Evolutionary conservation across 352 stramenopile species (phyloP).

Genomic region (Phytophthora macrochlamydospora): DNA sequence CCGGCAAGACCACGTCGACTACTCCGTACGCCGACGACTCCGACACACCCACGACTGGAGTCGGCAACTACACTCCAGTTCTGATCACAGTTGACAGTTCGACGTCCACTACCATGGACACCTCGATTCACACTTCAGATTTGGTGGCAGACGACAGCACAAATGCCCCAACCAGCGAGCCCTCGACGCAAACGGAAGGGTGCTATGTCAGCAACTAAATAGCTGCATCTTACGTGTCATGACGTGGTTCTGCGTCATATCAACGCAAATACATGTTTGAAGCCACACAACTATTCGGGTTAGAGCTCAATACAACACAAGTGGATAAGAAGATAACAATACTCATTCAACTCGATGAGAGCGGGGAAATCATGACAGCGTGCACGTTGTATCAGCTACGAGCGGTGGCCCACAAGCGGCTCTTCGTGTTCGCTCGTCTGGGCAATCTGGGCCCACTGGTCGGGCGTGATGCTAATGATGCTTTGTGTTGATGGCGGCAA

Average conservation of each 20-base stretch:
- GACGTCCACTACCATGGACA: background rate
- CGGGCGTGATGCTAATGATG: slow-evolving; percentile 82
- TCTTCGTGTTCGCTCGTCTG: slow-evolving; percentile 44
- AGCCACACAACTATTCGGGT: background rate
- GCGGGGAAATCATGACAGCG: background rate
- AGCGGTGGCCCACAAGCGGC: slow-evolving; percentile 71
- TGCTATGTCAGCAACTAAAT: too few relatives aligned
- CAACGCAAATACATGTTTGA: slow-evolving; percentile 25
- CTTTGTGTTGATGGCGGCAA: slow-evolving; percentile 70
- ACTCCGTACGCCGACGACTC: slow-evolving; percentile 1
- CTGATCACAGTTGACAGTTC: slow-evolving; percentile 1
- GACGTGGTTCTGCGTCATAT: slow-evolving; percentile 19
- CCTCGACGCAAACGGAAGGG: slow-evolving; percentile 2
- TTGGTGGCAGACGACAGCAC: slow-evolving; percentile 1
- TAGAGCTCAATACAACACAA: background rate
- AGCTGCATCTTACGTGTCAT: slow-evolving; percentile 18
- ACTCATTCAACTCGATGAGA: slow-evolving; percentile 1
- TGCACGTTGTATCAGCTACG: slow-evolving; percentile 8
- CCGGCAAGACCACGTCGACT: slow-evolving; percentile 5
- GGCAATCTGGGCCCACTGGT: slow-evolving; percentile 69
- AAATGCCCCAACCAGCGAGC: background rate
- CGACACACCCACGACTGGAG: background rate
- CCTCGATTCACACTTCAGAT: slow-evolving; percentile 12
- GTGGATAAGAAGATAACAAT: slow-evolving; percentile 23
- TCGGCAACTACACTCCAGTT: background rate